Percentiles rank a stretch among this genome's conserved stretches.
Conservation (phyloP, 2,329 filamentous ascomycete species). For the Colletotrichum sp. region DNA sequence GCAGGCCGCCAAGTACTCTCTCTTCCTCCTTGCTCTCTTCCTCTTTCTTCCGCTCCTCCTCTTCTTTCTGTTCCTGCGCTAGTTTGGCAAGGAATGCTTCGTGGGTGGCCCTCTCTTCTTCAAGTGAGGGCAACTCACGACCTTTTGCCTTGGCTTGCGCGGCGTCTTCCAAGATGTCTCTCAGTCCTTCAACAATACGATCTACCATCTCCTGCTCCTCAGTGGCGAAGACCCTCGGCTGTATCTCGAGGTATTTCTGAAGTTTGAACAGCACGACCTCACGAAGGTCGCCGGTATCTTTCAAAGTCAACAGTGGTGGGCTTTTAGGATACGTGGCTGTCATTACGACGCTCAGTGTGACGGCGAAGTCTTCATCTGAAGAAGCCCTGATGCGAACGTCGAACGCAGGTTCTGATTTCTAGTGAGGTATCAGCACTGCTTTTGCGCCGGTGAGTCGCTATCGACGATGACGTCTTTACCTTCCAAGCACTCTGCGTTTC, state of each 20-base stretch:
- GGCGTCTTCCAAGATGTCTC: slow-evolving; percentile 85
- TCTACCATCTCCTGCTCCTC: slow-evolving; percentile 66
- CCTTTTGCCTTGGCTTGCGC: slow-evolving; percentile 77
- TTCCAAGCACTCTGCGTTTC: slow-evolving; percentile 82
- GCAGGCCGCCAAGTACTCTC: slow-evolving; percentile 70
- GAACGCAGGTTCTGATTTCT: slow-evolving; percentile 85
- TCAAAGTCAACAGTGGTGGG: slow-evolving; percentile 73
- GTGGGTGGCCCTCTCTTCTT: slow-evolving; percentile 86
- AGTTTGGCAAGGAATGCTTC: slow-evolving; percentile 72
- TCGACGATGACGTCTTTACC: slow-evolving; percentile 47
- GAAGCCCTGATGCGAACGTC: slow-evolving; percentile 79
- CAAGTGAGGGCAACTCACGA: slow-evolving; percentile 80
- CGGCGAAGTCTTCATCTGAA: slow-evolving; percentile 72
- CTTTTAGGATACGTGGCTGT: slow-evolving; percentile 93
- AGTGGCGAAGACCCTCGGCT: slow-evolving; percentile 58
- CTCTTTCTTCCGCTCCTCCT: slow-evolving; percentile 56
- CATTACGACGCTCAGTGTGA: slow-evolving; percentile 79
- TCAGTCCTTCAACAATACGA: slow-evolving; percentile 70
- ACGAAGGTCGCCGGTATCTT: slow-evolving; percentile 67
- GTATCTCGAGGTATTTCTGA: slow-evolving; percentile 64
- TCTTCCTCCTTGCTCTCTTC: slow-evolving; percentile 72
- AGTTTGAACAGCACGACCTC: slow-evolving; percentile 76
- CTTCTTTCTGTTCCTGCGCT: slow-evolving; percentile 60
- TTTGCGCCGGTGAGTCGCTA: slow-evolving; percentile 1
- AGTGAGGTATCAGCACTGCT: slow-evolving; percentile 13